Base-by-base conservation (phyloP, 345 rosid species). In the Brassica rapa region DNA sequence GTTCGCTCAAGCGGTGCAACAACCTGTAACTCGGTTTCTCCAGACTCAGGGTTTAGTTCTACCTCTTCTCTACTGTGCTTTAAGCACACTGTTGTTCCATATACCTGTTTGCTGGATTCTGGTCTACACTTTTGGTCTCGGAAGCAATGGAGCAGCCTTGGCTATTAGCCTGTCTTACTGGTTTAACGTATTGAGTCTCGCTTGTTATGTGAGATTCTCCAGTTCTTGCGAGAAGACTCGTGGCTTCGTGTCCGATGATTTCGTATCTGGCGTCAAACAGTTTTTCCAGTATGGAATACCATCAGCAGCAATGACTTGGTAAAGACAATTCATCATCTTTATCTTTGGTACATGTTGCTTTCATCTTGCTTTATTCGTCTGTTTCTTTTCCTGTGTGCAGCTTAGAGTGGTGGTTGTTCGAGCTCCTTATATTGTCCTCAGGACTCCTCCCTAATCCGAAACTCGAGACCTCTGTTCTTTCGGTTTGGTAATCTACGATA, bases 361-460 rank as follows among this genome's bases (percentile, higher is more conserved):
- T 21, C 11, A 1, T 62, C 56, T 69, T 2, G 11, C 27, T 8
- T 72, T 4, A 11, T 19, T 43, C 32, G 21, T 33, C 4, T 66
- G 23, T 67, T 65, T 19, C 9, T 2, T 24, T 27, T 0, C 59
- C 6, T 62, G 25, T 21, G 37, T 70, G 55, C 81, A 90, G 92
- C 83, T 83, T 88, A 5, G 88, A 88, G 76, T 88, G 95, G 95
- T 90, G 92, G 86, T 82, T 89, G 4, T 80, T 85, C 70, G 93
- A 90, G 85, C 61, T 90, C 51, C 80, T 88, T 41, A 27, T 62
- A 25, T 65, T 90, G 76, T 81, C 84, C 10, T 88, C 88, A 2
- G 92, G 91, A 33, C 75, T 90, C 10, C 75, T 86, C 49, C 84
- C 90, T 9, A 88, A 90, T 60, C 89, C 90, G 29, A 75, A 86